Conservation (phyloP, 1,284 basidiomycete species). For the Austroboletus novae-zelandiae region DNA sequence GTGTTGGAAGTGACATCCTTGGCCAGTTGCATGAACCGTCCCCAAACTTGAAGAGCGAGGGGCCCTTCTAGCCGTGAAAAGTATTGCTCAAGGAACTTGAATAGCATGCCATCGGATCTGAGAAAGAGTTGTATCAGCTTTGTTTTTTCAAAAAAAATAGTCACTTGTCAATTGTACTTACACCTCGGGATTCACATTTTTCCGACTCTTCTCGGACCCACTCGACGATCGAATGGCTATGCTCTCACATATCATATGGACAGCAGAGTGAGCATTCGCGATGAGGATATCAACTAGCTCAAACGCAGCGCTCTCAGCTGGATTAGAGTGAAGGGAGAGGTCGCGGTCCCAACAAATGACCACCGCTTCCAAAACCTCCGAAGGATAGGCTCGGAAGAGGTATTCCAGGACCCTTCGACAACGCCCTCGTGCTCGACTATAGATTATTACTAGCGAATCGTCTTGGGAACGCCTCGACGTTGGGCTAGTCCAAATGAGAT, state of each 20-base stretch:
- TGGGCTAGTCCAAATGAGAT: conserved; percentile 48
- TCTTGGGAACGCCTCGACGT: conserved; percentile 51
- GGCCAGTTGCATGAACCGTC: conserved; percentile 71
- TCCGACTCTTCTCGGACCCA: conserved; percentile 54
- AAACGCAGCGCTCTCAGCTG: conserved; percentile 60
- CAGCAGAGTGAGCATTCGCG: conserved; percentile 83
- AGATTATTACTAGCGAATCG: conserved; percentile 66
- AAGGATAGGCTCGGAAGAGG: conserved; percentile 77
- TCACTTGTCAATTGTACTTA: conserved; percentile 35
- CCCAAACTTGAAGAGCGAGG: conserved; percentile 90
- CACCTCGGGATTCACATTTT: conserved; percentile 66
- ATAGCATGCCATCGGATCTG: conserved; percentile 68
- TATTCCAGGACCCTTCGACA: conserved; percentile 82
- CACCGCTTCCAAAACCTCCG: conserved; percentile 80
- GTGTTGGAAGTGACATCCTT: conserved; percentile 72
- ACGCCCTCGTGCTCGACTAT: conserved; percentile 60
- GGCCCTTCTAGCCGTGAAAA: conserved; percentile 84
- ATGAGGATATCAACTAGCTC: conserved; percentile 84
- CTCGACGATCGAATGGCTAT: conserved; percentile 57
- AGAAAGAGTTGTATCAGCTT: conserved; percentile 4
- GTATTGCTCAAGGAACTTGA: conserved; percentile 89
- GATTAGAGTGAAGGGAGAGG: conserved; percentile 41
- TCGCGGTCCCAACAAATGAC: conserved; percentile 77
- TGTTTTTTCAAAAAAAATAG: too few species aligned
- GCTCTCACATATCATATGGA: conserved; percentile 89